Conservation (phyloP, 2,329 filamentous ascomycete species). For the Hortaea werneckii region DNA sequence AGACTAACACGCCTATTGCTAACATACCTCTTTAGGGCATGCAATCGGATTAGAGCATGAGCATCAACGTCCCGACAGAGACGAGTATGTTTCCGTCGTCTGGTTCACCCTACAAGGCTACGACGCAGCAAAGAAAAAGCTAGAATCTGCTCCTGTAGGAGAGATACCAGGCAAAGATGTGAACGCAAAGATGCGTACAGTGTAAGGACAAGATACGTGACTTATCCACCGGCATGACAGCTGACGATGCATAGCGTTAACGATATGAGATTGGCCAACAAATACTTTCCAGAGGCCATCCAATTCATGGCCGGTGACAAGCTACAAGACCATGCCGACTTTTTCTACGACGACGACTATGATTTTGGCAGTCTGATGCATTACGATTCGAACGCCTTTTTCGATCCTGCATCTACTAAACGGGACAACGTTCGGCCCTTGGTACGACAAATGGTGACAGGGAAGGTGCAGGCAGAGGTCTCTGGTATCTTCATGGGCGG, state of each 20-base stretch:
- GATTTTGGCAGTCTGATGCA: neutral
- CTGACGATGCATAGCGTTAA: too few relatives aligned
- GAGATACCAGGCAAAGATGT: neutral
- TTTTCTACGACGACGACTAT: neutral
- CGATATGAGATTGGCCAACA: neutral
- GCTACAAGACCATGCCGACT: neutral
- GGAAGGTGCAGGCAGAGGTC: too few relatives aligned
- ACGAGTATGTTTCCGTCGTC: slow-evolving; percentile 5
- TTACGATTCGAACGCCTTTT: neutral
- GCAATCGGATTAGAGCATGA: slow-evolving; percentile 10
- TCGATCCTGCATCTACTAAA: too few relatives aligned
- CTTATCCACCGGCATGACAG: too few relatives aligned
- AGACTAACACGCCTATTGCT: too few relatives aligned
- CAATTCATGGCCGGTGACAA: neutral
- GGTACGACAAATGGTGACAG: too few relatives aligned
- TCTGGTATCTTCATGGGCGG: neutral
- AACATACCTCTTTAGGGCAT: slow-evolving; percentile 8
- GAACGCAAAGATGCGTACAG: too few relatives aligned
- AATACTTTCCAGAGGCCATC: neutral
- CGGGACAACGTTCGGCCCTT: too few relatives aligned
- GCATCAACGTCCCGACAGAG: slow-evolving; percentile 10
- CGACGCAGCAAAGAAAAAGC: neutral
- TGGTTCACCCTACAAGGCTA: slow-evolving; percentile 6
- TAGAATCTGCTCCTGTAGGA: too few relatives aligned
- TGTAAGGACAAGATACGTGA: too few relatives aligned